Evolutionary conservation across 2,329 filamentous ascomycete genomes (phyloP).

Genomic region (Diplodia sapinea): DNA sequence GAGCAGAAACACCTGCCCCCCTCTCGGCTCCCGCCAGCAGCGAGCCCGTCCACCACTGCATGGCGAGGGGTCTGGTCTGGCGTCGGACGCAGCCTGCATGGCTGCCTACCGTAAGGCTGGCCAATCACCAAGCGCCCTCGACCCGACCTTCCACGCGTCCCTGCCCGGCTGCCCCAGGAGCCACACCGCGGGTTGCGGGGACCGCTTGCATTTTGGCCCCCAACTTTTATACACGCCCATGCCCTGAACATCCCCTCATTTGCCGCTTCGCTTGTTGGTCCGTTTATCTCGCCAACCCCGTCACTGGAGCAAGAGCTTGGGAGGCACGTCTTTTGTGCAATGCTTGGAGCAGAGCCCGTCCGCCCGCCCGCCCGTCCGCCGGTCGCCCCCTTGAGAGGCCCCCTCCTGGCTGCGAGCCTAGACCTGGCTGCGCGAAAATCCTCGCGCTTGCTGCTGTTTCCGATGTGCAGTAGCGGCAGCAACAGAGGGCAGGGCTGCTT

Average conservation of each 20-base stretch:
- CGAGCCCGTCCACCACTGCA: neutral
- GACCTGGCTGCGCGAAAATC: conserved; percentile 27
- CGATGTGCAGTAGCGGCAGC: conserved; percentile 28
- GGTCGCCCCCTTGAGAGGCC: neutral
- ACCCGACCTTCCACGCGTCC: conserved; percentile 27
- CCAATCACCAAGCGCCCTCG: conserved; percentile 3
- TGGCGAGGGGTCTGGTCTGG: neutral
- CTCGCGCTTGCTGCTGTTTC: conserved; percentile 22
- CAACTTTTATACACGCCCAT: conserved; percentile 18
- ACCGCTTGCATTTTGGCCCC: conserved; percentile 17
- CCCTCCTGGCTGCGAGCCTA: conserved; percentile 17
- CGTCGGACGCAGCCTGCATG: conserved; percentile 9
- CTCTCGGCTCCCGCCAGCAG: neutral
- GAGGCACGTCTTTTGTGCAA: conserved; percentile 21
- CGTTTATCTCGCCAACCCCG: neutral
- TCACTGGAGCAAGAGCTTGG: conserved; percentile 21
- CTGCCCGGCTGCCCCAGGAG: conserved; percentile 21
- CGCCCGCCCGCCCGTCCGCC: neutral
- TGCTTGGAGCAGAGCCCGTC: conserved; percentile 6
- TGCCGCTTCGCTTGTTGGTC: conserved; percentile 21
- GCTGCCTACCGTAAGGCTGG: conserved; percentile 28
- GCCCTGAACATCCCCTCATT: conserved; percentile 1
- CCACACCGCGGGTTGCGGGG: conserved; percentile 16
- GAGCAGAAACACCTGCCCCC: neutral
- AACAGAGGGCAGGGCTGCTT: conserved; percentile 8